Conservation (phyloP, 768 basidiomycete species). For the Panaeolus cyanescens region DNA sequence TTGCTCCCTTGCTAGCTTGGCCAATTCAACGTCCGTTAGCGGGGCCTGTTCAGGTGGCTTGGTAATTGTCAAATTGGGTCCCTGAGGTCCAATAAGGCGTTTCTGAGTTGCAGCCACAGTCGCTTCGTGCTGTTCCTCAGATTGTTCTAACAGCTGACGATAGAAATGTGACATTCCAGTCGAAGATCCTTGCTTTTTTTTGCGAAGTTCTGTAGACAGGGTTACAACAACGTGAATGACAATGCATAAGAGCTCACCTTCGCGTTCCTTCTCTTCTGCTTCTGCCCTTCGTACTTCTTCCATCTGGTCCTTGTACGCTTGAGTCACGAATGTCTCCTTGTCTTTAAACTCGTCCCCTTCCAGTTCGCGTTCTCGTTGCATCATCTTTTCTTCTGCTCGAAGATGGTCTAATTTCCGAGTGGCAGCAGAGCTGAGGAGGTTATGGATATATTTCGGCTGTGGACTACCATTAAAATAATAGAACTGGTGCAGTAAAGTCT, state of each 20-base stretch:
- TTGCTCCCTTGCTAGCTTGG: conserved; percentile 63
- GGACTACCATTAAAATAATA: conserved; percentile 3
- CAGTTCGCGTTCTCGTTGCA: conserved; percentile 86
- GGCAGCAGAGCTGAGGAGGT: conserved; percentile 77
- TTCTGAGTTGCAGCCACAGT: conserved; percentile 77
- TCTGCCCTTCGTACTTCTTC: conserved; percentile 88
- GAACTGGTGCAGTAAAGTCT: neutral
- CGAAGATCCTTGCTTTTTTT: conserved; percentile 56
- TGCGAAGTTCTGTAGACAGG: conserved; percentile 53
- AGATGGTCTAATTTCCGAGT: conserved; percentile 87
- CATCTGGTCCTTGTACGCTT: conserved; percentile 96
- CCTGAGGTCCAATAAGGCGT: conserved; percentile 63
- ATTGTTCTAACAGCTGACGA: conserved; percentile 73
- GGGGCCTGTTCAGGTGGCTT: conserved; percentile 68
- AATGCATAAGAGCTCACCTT: conserved; percentile 57
- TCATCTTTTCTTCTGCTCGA: conserved; percentile 97
- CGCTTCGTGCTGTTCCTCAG: conserved; percentile 82
- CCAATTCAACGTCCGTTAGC: conserved; percentile 75
- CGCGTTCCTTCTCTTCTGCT: conserved; percentile 86
- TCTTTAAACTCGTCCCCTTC: conserved; percentile 94
- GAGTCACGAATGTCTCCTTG: conserved; percentile 97
- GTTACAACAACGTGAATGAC: neutral
- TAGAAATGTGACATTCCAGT: conserved; percentile 89
- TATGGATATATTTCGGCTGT: conserved; percentile 92
- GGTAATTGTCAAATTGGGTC: conserved; percentile 71